These are phyloP conservation scores for Boletus sp. DNA, from an alignment of 1,284 basidiomycete genomes.

Conservation along the genomic window DNA sequence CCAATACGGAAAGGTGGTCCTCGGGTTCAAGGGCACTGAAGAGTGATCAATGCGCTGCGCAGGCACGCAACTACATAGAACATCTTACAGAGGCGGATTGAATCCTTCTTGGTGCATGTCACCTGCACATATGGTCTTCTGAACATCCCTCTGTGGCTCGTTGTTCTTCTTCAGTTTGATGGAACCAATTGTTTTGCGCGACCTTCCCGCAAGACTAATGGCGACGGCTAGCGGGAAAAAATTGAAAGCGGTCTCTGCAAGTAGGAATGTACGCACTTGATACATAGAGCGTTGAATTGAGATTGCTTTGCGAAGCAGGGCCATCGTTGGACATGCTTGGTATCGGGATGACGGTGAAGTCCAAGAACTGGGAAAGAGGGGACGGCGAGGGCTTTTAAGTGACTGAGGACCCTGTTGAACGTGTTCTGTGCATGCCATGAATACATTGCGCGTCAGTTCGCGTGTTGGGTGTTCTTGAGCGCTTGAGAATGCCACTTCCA, in stretches of 20 bases:
- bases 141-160: neutral
- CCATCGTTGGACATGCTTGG: too few species aligned
- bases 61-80: too few species aligned
- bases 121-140: neutral
- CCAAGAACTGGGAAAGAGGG: too few species aligned
- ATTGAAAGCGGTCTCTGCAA: neutral
- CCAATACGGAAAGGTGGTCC: constrained; percentile 3
- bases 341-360: too few species aligned
- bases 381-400: too few species aligned
- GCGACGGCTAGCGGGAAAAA: constrained; percentile 3
- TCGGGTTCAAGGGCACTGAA: constrained; percentile 4
- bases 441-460: too few species aligned
- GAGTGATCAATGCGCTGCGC: too few species aligned
- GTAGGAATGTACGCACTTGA: constrained; percentile 1
- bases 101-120: constrained; percentile 1
- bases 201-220: constrained; percentile 7
- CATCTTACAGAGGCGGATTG: constrained; percentile 5
- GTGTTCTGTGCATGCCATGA: too few species aligned
- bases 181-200: constrained; percentile 4
- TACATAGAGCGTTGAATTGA: constrained; percentile 1
- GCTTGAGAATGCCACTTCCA: too few species aligned
- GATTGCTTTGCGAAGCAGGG: neutral
- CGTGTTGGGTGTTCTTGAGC: too few species aligned
- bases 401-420: too few species aligned
- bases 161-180: constrained; percentile 3